Conservation (phyloP, 148 eudicot species). For the Euryodendron excelsum region DNA sequence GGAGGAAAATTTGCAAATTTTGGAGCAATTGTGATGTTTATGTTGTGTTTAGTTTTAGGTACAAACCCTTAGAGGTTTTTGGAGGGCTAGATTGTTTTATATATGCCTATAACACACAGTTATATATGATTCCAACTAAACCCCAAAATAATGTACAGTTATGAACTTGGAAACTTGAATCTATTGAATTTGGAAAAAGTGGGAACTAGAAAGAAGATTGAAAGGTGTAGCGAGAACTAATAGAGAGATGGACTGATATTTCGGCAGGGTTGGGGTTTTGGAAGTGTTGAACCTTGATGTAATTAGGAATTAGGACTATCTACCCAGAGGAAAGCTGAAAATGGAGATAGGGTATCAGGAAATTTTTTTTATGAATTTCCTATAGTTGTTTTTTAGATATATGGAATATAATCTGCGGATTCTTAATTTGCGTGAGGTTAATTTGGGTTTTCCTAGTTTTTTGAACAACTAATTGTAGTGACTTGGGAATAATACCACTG, state of each 20-base stretch:
- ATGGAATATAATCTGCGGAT: neutral
- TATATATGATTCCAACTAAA: neutral
- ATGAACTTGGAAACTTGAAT: neutral
- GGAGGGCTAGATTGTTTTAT: neutral
- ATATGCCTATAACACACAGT: too few relatives aligned
- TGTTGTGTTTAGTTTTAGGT: neutral
- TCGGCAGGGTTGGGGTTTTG: neutral
- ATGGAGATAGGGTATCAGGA: neutral
- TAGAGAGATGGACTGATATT: neutral
- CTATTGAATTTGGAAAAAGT: neutral
- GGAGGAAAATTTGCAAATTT: neutral
- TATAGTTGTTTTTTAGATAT: neutral
- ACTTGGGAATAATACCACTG: neutral
- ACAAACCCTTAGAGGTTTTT: neutral
- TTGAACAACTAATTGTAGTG: neutral
- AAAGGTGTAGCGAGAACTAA: neutral
- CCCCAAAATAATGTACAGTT: neutral
- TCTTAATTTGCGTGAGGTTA: neutral
- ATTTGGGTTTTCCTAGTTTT: neutral
- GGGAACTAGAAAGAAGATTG: neutral
- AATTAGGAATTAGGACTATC: neutral
- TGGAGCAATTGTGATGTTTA: neutral
- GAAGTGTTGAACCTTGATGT: neutral
- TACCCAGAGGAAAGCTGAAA: neutral
- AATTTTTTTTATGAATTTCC: neutral